Evolutionary conservation across 176 grass and related monocot genomes (phyloP).

Genomic region (Oryza meridionalis): DNA sequence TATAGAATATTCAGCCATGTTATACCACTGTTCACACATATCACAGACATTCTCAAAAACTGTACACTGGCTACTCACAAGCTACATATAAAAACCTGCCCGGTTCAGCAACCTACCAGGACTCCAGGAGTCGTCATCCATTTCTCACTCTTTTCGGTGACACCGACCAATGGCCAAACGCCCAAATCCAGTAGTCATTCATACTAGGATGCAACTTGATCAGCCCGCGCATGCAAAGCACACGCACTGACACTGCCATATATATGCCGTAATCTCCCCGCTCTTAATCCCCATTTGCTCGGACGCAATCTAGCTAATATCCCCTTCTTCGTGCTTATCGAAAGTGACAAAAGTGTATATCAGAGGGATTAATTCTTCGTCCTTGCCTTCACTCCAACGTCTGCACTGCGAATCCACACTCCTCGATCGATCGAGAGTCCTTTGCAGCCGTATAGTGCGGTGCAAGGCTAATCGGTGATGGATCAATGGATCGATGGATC

Average conservation of each 20-base stretch:
- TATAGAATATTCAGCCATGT: too few species aligned
- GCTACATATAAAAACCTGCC: background rate
- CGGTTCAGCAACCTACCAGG: background rate
- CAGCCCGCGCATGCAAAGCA: background rate
- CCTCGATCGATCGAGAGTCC: background rate
- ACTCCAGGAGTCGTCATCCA: background rate
- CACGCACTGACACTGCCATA: background rate
- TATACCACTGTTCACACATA: too few species aligned
- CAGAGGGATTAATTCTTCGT: too few species aligned
- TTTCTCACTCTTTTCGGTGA: background rate
- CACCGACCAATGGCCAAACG: background rate
- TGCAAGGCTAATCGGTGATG: conserved; percentile 65
- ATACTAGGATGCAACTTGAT: background rate
- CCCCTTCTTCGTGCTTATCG: background rate
- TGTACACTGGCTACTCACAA: background rate
- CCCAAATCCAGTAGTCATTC: conserved; percentile 15
- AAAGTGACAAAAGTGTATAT: background rate
- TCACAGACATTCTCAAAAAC: background rate
- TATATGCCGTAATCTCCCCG: conserved; percentile 36
- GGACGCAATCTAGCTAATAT: background rate
- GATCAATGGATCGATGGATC: background rate
- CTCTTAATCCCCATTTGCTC: conserved; percentile 31
- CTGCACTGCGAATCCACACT: background rate
- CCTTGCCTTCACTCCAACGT: conserved; percentile 76
- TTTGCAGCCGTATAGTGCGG: conserved; percentile 63